A percentile compares a stretch with the other conserved stretches of the same genome.
Conservation (phyloP, 108 stramenopile genomes). For the Craspedostauros australis region DNA sequence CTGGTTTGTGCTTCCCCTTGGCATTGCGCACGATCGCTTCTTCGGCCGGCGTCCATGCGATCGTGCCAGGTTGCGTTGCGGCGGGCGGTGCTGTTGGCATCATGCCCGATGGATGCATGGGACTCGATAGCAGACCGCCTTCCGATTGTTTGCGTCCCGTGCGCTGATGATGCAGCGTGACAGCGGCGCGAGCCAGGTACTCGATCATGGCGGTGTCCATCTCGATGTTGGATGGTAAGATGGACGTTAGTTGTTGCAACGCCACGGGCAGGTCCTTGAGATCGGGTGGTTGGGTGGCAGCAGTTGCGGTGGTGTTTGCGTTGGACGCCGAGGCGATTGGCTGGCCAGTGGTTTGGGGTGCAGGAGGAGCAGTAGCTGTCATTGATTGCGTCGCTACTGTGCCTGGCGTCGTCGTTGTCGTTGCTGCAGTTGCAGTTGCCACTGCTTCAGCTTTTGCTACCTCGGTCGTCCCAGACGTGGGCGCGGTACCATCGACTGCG, state of each 20-base stretch:
- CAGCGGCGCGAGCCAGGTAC: slow-evolving; percentile 71
- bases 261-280: slow-evolving; percentile 15
- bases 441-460: slow-evolving; percentile 3
- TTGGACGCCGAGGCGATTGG: not conserved
- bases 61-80: not conserved
- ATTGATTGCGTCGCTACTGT: slow-evolving; percentile 1
- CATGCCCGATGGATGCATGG: slow-evolving; percentile 1
- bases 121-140: slow-evolving; percentile 27
- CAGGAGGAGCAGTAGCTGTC: not conserved
- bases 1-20: slow-evolving; percentile 9
- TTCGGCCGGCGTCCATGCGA: slow-evolving; percentile 35
- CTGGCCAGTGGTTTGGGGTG: not conserved
- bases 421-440: slow-evolving; percentile 8
- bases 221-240: slow-evolving; percentile 44
- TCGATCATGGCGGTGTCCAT: slow-evolving; percentile 71
- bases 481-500: slow-evolving; percentile 6
- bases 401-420: slow-evolving; percentile 4
- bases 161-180: slow-evolving; percentile 76
- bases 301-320: not conserved
- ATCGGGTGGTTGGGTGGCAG: not conserved
- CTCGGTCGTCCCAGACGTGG: slow-evolving; percentile 8
- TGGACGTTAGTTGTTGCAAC: slow-evolving; percentile 15
- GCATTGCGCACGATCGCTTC: slow-evolving; percentile 11
- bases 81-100: not conserved
- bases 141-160: slow-evolving; percentile 65